phyloP scores from a whole-genome alignment of 2,329 filamentous ascomycete species.

The Hymenoscyphus infarciens region DNA sequence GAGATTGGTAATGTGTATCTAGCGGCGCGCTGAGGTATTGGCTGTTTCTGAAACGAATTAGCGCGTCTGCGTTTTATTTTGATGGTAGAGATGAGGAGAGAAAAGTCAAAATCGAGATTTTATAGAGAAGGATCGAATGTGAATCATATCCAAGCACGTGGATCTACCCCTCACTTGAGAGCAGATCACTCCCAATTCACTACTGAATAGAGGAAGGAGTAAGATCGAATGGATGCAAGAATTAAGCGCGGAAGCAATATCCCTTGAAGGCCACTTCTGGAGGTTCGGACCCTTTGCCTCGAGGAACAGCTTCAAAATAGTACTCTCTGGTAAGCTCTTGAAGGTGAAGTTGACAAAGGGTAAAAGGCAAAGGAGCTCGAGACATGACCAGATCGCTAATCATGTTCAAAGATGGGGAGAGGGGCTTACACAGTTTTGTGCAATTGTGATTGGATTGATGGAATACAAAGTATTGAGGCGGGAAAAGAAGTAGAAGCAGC shows the following conservation, averaged over 20 bases:
- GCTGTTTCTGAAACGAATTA: conserved; percentile 16
- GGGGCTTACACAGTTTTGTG: neutral
- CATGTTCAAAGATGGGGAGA: neutral
- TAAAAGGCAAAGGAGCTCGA: neutral
- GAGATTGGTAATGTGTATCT: conserved; percentile 19
- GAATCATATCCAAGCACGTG: neutral
- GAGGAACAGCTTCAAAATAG: neutral
- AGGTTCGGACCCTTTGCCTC: neutral
- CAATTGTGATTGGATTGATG: neutral
- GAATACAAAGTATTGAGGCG: neutral
- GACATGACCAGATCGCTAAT: neutral
- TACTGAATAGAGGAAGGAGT: neutral
- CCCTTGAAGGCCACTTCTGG: neutral
- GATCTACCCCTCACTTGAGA: neutral
- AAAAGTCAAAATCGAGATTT: neutral
- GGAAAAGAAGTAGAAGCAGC: neutral
- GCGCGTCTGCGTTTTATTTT: neutral
- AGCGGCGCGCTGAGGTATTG: conserved; percentile 23
- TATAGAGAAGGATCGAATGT: neutral
- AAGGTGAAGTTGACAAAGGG: neutral
- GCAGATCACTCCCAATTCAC: neutral
- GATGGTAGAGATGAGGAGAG: neutral
- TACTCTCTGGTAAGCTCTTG: neutral
- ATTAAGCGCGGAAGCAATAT: neutral
- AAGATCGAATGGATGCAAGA: neutral